A percentile compares a stretch with the other conserved stretches of the same genome.
Evolutionary conservation across 1,284 basidiomycete species (phyloP).

Genomic region (Puccinia horiana): DNA sequence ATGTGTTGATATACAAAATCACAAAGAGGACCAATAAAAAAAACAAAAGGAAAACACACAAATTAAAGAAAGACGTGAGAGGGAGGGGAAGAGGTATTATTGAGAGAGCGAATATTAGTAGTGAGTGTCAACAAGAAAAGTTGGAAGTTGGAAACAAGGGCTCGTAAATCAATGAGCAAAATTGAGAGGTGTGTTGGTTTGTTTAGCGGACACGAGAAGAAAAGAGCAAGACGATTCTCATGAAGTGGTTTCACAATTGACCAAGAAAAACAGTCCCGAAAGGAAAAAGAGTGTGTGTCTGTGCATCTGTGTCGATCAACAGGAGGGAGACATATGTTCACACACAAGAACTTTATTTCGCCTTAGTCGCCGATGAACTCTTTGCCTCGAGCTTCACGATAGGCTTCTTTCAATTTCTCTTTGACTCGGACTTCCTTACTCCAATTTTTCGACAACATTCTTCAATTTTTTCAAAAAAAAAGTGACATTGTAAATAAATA

Average conservation of each 20-base stretch:
- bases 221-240: not conserved
- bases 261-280: too few relatives aligned
- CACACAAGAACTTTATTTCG: not conserved
- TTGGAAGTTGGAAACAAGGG: not conserved
- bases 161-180: not conserved
- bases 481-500: not conserved
- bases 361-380: constrained; percentile 32
- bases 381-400: constrained; percentile 42
- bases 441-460: constrained; percentile 46
- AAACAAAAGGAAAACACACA: not conserved
- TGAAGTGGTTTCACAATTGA: too few relatives aligned
- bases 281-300: too few relatives aligned
- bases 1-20: not conserved
- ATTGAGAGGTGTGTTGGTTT: not conserved
- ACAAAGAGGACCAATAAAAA: not conserved
- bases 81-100: not conserved
- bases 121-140: not conserved
- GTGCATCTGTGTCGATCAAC: too few relatives aligned
- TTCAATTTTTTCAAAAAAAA: not conserved
- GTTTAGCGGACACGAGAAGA: not conserved
- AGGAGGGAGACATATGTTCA: too few relatives aligned
- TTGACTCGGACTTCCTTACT: constrained; percentile 31
- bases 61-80: not conserved
- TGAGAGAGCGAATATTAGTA: not conserved
- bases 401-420: constrained; percentile 46